A percentile compares a stretch with the other conserved stretches of the same genome.
Evolutionary conservation across 495 filamentous ascomycete species (phyloP).

Genomic region (Tuber indicum): DNA sequence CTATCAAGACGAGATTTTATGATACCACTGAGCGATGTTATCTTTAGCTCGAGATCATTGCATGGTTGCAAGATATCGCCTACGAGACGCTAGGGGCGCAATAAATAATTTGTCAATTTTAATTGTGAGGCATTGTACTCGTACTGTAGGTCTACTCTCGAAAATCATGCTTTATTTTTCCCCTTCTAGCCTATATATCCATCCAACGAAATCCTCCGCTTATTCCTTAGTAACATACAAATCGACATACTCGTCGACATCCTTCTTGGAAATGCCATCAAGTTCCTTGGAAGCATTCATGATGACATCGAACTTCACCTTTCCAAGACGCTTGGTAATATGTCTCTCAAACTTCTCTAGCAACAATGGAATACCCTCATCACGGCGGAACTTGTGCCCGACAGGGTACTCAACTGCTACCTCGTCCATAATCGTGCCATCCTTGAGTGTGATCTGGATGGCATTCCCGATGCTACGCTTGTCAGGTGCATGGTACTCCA

Average conservation of each 20-base stretch:
- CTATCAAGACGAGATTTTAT: neutral
- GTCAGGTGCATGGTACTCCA: constrained; percentile 84
- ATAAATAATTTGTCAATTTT: neutral
- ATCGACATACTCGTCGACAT: constrained; percentile 89
- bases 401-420: constrained; percentile 91
- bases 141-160: neutral
- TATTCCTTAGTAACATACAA: constrained; percentile 70
- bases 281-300: constrained; percentile 65
- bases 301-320: constrained; percentile 69
- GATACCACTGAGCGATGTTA: neutral
- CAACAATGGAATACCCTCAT: constrained; percentile 96
- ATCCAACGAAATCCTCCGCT: constrained; percentile 5
- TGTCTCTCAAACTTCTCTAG: constrained; percentile 91
- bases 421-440: constrained; percentile 88
- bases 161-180: constrained; percentile 1
- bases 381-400: constrained; percentile 81
- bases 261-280: constrained; percentile 55
- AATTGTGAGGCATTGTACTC: neutral
- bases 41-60: neutral
- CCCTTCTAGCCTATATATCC: neutral
- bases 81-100: neutral
- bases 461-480: constrained; percentile 96
- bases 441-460: constrained; percentile 83
- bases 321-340: constrained; percentile 70
- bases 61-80: neutral